Conservation (phyloP, 31 red algal species). For the Asparagopsis taxiformis region DNA sequence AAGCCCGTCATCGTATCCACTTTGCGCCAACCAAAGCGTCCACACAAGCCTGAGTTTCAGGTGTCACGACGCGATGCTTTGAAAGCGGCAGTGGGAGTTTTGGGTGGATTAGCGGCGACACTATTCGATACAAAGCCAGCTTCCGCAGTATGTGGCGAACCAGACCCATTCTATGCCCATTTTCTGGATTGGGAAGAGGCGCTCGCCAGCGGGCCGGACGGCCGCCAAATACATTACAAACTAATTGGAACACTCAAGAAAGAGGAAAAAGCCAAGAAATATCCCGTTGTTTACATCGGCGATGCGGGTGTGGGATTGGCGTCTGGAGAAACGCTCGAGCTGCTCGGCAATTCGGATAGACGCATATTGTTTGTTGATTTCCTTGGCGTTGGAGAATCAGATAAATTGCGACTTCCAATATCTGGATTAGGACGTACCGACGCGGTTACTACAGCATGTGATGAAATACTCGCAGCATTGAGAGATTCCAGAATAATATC, state of each 20-base stretch:
- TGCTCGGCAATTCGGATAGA: conserved; percentile 13
- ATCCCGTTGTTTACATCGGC: conserved; percentile 37
- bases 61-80: too few species aligned
- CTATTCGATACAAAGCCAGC: too few species aligned
- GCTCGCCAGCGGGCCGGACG: neutral
- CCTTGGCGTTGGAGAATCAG: conserved; percentile 32
- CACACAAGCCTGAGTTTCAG: too few species aligned
- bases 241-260: conserved; percentile 23
- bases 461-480: conserved; percentile 15
- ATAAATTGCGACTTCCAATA: neutral
- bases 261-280: conserved; percentile 28
- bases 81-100: too few species aligned
- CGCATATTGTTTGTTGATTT: conserved; percentile 24
- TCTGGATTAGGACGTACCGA: neutral
- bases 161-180: conserved; percentile 41
- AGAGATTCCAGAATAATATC: neutral
- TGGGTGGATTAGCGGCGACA: too few species aligned
- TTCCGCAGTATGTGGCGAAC: conserved; percentile 41
- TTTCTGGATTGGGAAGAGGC: conserved; percentile 36
- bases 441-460: conserved; percentile 2
- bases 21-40: too few species aligned
- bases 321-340: conserved; percentile 20
- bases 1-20: too few species aligned
- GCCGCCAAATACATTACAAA: conserved; percentile 30
- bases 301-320: conserved; percentile 22